phyloP scores from a whole-genome alignment of 257 asterid genomes.

The Salvia splendens region DNA sequence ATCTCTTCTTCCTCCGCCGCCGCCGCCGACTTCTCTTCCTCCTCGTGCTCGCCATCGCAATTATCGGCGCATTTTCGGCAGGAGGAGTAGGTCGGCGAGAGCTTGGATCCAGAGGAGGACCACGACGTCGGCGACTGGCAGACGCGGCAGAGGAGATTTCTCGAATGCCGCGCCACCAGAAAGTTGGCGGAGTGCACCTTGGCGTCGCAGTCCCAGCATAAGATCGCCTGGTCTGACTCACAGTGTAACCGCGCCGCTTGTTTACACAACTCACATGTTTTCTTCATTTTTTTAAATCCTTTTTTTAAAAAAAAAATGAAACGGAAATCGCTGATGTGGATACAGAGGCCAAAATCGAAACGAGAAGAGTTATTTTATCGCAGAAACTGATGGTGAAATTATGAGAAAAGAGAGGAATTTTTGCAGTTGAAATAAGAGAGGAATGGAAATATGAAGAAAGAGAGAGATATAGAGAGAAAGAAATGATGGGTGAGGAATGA shows the following conservation, averaged over 20 bases:
- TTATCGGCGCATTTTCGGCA: slow-evolving; percentile 35
- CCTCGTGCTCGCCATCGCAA: slow-evolving; percentile 14
- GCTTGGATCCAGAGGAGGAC: slow-evolving; percentile 43
- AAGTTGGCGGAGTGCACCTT: slow-evolving; percentile 62
- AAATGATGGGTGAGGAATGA: background rate
- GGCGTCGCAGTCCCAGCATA: slow-evolving; percentile 65
- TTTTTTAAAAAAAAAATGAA: background rate
- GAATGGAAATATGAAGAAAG: background rate
- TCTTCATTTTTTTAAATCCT: slow-evolving; percentile 25
- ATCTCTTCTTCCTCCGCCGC: slow-evolving; percentile 29
- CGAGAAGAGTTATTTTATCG: too few species aligned
- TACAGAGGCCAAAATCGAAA: background rate
- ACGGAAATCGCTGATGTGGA: background rate
- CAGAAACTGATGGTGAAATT: too few species aligned
- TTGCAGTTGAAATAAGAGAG: background rate
- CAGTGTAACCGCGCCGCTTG: slow-evolving; percentile 40
- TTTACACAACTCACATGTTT: slow-evolving; percentile 46
- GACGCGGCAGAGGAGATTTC: slow-evolving; percentile 42
- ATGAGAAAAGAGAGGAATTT: too few species aligned
- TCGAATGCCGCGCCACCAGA: slow-evolving; percentile 47
- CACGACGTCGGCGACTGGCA: slow-evolving; percentile 50
- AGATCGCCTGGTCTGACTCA: slow-evolving; percentile 50
- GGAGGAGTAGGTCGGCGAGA: slow-evolving; percentile 30
- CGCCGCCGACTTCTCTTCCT: slow-evolving; percentile 12
- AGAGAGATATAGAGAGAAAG: slow-evolving; percentile 5